phyloP scores from a whole-genome alignment of 139 green algal species.

The Chlorella sp. region DNA sequence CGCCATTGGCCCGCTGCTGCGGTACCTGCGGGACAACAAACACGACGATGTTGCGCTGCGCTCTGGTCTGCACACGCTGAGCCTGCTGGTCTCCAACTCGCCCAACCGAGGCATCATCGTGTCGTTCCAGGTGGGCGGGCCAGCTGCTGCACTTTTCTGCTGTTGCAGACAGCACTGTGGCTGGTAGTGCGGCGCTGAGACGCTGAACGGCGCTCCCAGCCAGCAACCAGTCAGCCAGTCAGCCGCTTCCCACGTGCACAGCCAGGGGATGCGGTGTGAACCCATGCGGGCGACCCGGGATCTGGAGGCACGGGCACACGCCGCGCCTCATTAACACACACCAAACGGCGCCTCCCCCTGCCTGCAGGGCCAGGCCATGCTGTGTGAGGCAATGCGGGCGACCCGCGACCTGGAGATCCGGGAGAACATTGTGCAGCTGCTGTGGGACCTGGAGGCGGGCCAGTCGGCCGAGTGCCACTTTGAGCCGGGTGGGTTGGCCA shows the following conservation, averaged over 20 bases:
- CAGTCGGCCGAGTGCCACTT: slow-evolving; percentile 3
- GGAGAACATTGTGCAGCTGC: slow-evolving; percentile 39
- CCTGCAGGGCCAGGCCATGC: slow-evolving; percentile 33
- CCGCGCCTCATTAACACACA: too few relatives aligned
- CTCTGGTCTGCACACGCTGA: slow-evolving; percentile 40
- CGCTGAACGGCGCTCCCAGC: too few relatives aligned
- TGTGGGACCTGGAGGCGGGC: slow-evolving; percentile 49
- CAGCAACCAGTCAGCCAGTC: too few relatives aligned
- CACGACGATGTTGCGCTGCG: slow-evolving; percentile 30
- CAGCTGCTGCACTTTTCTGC: too few relatives aligned
- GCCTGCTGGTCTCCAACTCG: slow-evolving; percentile 46
- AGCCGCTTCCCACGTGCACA: neutral
- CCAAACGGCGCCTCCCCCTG: too few relatives aligned
- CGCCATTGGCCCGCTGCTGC: slow-evolving; percentile 52
- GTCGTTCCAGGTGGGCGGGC: slow-evolving; percentile 13
- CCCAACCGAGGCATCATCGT: slow-evolving; percentile 45
- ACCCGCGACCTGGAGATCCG: slow-evolving; percentile 28
- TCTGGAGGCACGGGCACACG: slow-evolving; percentile 25
- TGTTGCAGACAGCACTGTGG: too few relatives aligned
- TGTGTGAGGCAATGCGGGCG: slow-evolving; percentile 29
- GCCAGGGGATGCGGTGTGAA: slow-evolving; percentile 21
- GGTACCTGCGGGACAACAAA: slow-evolving; percentile 24
- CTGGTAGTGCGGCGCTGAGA: too few relatives aligned
- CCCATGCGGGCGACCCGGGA: slow-evolving; percentile 22
- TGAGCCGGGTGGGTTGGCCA: neutral